Base-by-base conservation (phyloP, 1,284 basidiomycete species). In the Boletus mariae region DNA sequence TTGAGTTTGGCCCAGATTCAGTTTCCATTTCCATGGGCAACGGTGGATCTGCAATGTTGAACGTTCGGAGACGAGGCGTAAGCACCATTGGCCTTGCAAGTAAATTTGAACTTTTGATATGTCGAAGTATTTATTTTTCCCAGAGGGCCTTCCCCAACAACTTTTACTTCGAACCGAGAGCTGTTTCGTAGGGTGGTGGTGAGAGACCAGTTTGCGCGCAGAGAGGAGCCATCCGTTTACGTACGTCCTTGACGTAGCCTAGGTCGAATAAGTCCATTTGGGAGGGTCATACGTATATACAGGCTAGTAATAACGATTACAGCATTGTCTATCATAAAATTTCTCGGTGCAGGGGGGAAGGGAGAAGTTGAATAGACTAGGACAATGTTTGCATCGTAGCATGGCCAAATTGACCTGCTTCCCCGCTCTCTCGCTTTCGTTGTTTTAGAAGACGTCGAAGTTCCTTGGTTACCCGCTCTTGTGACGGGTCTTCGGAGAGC, bases 361-460 rank as follows among this genome's bases (percentile, higher is more conserved):
- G 32, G 8, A 13, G n/a, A 44, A 41, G 29, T 29, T 2, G 31
- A 31, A 32, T 32, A 32, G 31, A 20, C 32, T 23, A 62, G 23
- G 44, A 9, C 13, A 20, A 37, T 13, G 29, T 49, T 44, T 52
- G 52, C 61, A 54, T 55, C 40, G 25, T 37, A 40, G 45, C 41
- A 15, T 49, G 37, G 8, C 31, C 31, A 38, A 45, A 46, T 37
- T 48, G 28, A 20, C 43, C 34, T 26, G 37, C 51, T 47, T 47
- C 48, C 34, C 43, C 37, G 5, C 25, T 41, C 35, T 61, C 61
- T 54, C 50, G 54, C 59, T 75, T 75, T 58, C 72, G 74, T 51
- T 75, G 76, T 31, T 63, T 66, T 26, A 84, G 63, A 47, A 82
- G 68, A 45, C 69, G 75, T 32, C 69, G 71, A 43, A 87, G 68